Conservation (phyloP, 164 flowering plant genomes). For the Saururus chinensis region DNA sequence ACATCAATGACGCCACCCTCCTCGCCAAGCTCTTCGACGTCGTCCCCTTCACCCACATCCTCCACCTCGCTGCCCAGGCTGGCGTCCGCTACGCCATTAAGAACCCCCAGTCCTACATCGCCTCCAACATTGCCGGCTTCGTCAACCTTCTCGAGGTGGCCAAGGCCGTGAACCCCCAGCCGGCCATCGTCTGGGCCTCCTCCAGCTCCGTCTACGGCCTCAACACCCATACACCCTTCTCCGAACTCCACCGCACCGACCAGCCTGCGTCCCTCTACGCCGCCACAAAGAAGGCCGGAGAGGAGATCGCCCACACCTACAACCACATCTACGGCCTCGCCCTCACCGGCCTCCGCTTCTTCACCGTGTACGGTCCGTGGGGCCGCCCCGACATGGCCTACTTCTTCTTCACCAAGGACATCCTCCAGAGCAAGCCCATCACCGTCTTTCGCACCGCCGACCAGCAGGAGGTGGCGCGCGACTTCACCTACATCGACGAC, state of each 20-base stretch:
- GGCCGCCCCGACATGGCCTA: slow-evolving; percentile 95
- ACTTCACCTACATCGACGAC: slow-evolving; percentile 92
- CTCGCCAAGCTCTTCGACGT: slow-evolving; percentile 64
- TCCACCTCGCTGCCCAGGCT: slow-evolving; percentile 92
- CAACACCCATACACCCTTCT: slow-evolving; percentile 64
- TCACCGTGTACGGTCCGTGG: slow-evolving; percentile 95
- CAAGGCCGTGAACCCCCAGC: slow-evolving; percentile 68
- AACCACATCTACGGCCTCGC: slow-evolving; percentile 88
- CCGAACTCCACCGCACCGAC: slow-evolving; percentile 70
- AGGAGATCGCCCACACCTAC: slow-evolving; percentile 86
- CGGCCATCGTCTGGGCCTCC: slow-evolving; percentile 87
- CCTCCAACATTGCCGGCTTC: slow-evolving; percentile 79
- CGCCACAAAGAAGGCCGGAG: slow-evolving; percentile 93
- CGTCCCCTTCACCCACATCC: slow-evolving; percentile 76
- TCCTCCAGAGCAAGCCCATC: slow-evolving; percentile 39
- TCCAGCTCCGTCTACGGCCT: slow-evolving; percentile 92
- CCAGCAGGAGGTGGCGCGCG: slow-evolving; percentile 77
- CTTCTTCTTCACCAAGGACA: slow-evolving; percentile 86
- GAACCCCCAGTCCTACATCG: slow-evolving; percentile 75
- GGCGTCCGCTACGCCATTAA: slow-evolving; percentile 93
- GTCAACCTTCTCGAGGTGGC: slow-evolving; percentile 60
- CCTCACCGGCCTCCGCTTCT: slow-evolving; percentile 72
- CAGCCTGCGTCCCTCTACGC: slow-evolving; percentile 91
- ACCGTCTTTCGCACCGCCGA: slow-evolving; percentile 50
- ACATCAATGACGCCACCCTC: slow-evolving; percentile 53